Base-by-base conservation (phyloP, 148 eudicot genomes). In the Rhododendron ovatum region DNA sequence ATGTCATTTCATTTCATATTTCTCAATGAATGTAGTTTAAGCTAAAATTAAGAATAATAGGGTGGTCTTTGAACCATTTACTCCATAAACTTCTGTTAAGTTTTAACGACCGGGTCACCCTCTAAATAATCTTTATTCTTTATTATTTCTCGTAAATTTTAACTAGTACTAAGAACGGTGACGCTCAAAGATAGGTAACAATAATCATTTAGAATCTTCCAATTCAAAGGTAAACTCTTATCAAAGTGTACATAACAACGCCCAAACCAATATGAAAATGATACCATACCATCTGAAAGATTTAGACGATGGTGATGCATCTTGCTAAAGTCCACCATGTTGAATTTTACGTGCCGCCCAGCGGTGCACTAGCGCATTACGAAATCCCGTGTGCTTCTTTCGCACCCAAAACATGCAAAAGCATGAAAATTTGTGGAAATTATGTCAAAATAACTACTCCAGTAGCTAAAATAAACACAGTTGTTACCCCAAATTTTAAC, bases 401-500 rank as follows among this genome's bases (percentile, higher is more conserved):
- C 30, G 33, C 47, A 9, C 26, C 26, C 84, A 82, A 82, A 59
- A 35, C 37, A 41, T 41, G 45, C 45, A 41, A 57, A 78, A 53
- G 67, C 3, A 37, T 33, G 53, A 69, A 69, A 80, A 71, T 71
- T 35, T 48, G 53, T 11, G 18, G 69, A 82, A 74, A 74, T 41
- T 55, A 65, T 55, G 59, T 53, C 13, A 81, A 86, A n/a, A 73
- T 37, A 71, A 74, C 43, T 28, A 86, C 45, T 41, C 45, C 45
- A 81, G 24, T 22, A 81, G 63, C 35, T 30, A 67, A 22, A 11
- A 69, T n/a, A 63, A 82, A 75, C 48, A 47, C 85, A 82, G 75
- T 75, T 74, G 85, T 22, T 71, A 75, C 85, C 50, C 82, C 79
- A 14, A 15, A 14, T 82, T 71, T 57, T 43, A 53, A 57, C 81